Evolutionary conservation across 2,329 filamentous ascomycete genomes (phyloP).

Genomic region (Pseudogymnoascus sp.): DNA sequence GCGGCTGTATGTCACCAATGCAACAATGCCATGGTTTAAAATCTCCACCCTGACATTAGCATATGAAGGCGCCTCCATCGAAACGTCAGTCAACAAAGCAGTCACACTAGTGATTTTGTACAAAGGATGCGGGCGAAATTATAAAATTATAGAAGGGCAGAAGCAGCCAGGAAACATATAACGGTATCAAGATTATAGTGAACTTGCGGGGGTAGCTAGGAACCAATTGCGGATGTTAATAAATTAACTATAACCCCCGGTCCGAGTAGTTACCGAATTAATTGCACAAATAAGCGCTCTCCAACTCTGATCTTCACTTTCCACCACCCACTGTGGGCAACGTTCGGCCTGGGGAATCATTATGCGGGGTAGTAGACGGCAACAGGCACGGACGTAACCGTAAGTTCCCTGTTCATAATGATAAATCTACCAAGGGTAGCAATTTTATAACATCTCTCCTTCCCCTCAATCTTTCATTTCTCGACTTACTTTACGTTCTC

Average conservation of each 20-base stretch:
- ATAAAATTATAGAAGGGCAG: not conserved
- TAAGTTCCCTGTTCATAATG: not conserved
- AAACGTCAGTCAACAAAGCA: not conserved
- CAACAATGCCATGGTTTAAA: slow-evolving; percentile 9
- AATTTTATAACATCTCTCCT: not conserved
- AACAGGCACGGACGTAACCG: not conserved
- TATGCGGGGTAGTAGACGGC: not conserved
- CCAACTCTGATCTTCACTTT: not conserved
- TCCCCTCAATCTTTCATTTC: not conserved
- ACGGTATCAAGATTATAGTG: not conserved
- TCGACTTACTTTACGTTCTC: not conserved
- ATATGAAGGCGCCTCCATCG: not conserved
- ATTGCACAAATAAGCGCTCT: not conserved
- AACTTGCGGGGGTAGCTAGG: not conserved
- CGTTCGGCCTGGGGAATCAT: not conserved
- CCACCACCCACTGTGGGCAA: not conserved
- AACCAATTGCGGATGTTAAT: not conserved
- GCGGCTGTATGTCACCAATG: slow-evolving; percentile 20
- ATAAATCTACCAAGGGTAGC: not conserved
- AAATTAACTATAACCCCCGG: not conserved
- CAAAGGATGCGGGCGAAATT: not conserved
- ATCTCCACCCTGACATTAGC: not conserved
- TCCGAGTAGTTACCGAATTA: not conserved
- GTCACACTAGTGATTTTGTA: not conserved
- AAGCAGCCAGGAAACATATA: not conserved